phyloP scores from a whole-genome alignment of 192 early-diverging fungal species.

The Coemansia sp. region DNA sequence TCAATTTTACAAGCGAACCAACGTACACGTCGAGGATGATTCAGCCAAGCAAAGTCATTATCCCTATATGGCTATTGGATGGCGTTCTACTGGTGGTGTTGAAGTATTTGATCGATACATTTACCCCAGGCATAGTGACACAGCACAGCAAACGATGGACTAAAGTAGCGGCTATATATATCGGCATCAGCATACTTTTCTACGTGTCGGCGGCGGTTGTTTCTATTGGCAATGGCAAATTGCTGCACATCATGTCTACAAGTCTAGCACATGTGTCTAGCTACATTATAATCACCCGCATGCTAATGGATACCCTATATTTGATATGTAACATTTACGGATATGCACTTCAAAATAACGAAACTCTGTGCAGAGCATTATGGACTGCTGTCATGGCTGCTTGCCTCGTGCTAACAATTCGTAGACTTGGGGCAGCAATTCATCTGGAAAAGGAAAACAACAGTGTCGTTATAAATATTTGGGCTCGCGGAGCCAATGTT shows the following conservation, averaged over 20 bases:
- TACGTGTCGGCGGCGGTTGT: neutral
- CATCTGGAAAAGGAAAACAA: neutral
- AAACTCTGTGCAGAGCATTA: neutral
- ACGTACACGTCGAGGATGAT: neutral
- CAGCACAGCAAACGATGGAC: neutral
- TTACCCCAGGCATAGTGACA: neutral
- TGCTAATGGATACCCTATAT: neutral
- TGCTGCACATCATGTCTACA: neutral
- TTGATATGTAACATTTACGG: neutral
- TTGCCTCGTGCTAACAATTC: neutral
- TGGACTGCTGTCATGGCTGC: neutral
- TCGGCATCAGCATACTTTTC: neutral
- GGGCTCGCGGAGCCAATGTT: too few relatives aligned
- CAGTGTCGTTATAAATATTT: too few relatives aligned
- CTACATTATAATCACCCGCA: neutral
- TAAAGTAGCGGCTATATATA: neutral
- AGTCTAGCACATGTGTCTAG: neutral
- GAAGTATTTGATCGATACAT: neutral
- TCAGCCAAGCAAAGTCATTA: neutral
- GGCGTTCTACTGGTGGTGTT: neutral
- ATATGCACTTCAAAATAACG: neutral
- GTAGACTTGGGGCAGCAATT: neutral
- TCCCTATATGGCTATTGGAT: neutral
- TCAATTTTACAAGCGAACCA: neutral
- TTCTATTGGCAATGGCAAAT: neutral